Conservation (phyloP, 2,329 filamentous ascomycete genomes). For the Aspergillus viridinutans region DNA sequence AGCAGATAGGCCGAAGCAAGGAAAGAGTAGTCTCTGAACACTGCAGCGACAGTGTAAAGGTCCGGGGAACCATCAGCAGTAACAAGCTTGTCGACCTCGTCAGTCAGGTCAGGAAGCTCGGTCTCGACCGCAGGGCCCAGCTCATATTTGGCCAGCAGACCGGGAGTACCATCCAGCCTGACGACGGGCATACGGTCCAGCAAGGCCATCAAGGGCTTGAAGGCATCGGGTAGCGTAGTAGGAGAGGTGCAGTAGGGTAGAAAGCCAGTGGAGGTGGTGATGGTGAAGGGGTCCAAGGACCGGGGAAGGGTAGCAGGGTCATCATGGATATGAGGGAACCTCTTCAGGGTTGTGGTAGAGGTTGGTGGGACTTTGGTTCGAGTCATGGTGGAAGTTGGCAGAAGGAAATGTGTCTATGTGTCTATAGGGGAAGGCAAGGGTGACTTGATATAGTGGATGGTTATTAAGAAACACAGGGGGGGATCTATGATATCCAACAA, state of each 20-base stretch:
- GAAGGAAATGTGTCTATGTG: slow-evolving; percentile 1
- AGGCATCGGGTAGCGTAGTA: slow-evolving; percentile 63
- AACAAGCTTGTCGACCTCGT: slow-evolving; percentile 64
- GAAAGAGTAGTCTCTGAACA: slow-evolving; percentile 91
- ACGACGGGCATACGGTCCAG: slow-evolving; percentile 74
- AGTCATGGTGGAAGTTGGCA: slow-evolving; percentile 30
- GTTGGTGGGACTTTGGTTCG: slow-evolving; percentile 27
- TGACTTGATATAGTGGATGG: slow-evolving; percentile 1
- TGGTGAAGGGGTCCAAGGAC: slow-evolving; percentile 45
- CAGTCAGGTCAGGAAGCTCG: slow-evolving; percentile 74
- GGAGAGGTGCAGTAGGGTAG: slow-evolving; percentile 39
- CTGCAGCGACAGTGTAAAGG: slow-evolving; percentile 73
- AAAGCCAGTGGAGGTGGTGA: slow-evolving; percentile 45
- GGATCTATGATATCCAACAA: slow-evolving; percentile 1
- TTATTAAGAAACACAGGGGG: background rate
- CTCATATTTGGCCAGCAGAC: slow-evolving; percentile 68
- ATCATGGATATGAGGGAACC: slow-evolving; percentile 44
- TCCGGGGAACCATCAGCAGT: slow-evolving; percentile 54
- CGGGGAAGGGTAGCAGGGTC: slow-evolving; percentile 39
- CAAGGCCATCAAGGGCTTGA: slow-evolving; percentile 67
- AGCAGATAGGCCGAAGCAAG: slow-evolving; percentile 83
- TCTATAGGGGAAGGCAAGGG: background rate
- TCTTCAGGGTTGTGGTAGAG: slow-evolving; percentile 32
- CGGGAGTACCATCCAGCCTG: slow-evolving; percentile 67
- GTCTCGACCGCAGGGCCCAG: slow-evolving; percentile 70